Evolutionary conservation across 495 filamentous ascomycete species (phyloP), one percentile per base, ranked within the genome.

Genomic region (Terfezia boudieri): DNA sequence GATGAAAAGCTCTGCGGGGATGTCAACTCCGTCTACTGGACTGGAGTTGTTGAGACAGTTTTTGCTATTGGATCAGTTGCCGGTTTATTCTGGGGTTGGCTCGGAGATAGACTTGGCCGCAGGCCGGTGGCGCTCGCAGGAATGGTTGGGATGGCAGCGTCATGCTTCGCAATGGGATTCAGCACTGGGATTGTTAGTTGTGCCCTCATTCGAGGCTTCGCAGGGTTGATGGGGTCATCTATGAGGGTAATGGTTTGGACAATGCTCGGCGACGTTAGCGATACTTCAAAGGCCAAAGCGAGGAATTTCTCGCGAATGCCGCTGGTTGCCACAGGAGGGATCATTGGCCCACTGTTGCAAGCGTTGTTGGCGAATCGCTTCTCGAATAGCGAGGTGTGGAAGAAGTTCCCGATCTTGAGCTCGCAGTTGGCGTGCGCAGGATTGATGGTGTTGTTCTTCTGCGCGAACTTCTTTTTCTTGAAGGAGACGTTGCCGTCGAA

Each of bases 181-280:
- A 70, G 67, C 8, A 69, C 62, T 8, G 62, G 66, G 16, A 59
- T 71, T 22, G 53, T 61, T 38, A 66, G 58, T 38, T 71, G 69
- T 55, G 63, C 66, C 16, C 51, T 71, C 53, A 66, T 71, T 57
- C 66, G 70, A n/a, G 67, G 68, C 49, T 59, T 70, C 41, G 66
- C 67, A 26, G 70, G 70, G 1, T 51, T 69, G 10, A 66, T 67
- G 54, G 67, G 69, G 57, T 67, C 69, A 36, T 65, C 69, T 11
- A 66, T 71, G 36, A 57, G 61, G 26, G 68, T 71, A 9, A 68
- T 68, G 7, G 63, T 59, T 1, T 37, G 67, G 49, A 69, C 70
- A 3, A 72, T 72, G 70, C 61, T 72, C 26, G 70, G 70, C 16
- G 70, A 72, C 58, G 55, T 71, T 49, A 71, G 70, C 51, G 53